phyloP scores from a whole-genome alignment of 345 rosid species.

The Citrus inodora region DNA sequence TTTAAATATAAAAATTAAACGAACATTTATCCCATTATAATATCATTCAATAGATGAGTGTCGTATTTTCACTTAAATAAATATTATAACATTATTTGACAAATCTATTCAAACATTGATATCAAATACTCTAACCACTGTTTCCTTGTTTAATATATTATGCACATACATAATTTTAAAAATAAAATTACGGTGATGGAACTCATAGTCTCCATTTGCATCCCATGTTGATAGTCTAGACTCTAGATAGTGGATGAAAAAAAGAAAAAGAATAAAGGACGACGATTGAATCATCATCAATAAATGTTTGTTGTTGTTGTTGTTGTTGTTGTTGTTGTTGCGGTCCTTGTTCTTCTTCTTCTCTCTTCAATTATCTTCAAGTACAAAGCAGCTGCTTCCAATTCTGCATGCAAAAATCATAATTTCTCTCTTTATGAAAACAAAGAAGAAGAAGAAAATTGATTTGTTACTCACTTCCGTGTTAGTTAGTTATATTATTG shows the following conservation, averaged over 20 bases:
- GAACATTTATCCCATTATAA: fast-evolving
- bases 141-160: too few species aligned
- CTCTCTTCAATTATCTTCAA: slow-evolving; percentile 16
- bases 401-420: slow-evolving; percentile 10
- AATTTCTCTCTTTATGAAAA: too few species aligned
- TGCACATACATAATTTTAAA: neutral
- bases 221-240: neutral
- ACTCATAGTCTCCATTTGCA: slow-evolving; percentile 2
- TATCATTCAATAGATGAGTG: fast-evolving
- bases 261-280: neutral
- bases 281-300: neutral
- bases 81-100: too few species aligned
- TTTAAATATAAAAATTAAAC: too few species aligned
- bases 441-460: too few species aligned
- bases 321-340: neutral
- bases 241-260: neutral
- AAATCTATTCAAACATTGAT: too few species aligned
- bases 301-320: neutral
- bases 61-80: too few species aligned
- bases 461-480: neutral
- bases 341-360: neutral
- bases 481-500: neutral
- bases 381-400: slow-evolving; percentile 14
- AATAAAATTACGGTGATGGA: neutral
- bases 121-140: neutral